Evolutionary conservation across 345 rosid species (phyloP).

Genomic region (Eucalyptus urophylla): DNA sequence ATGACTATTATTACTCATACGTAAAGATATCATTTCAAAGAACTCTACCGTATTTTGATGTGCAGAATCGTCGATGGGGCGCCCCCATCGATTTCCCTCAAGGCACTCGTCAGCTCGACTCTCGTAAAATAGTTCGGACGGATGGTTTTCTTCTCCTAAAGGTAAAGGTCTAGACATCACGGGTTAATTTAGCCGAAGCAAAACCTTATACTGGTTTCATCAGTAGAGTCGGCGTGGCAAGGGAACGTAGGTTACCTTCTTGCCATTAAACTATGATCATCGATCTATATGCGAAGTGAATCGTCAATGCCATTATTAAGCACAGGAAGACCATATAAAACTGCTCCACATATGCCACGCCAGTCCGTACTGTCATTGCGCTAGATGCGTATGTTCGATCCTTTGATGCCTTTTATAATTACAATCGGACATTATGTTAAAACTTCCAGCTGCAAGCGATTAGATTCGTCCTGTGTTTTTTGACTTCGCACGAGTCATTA

Average conservation of each 20-base stretch:
- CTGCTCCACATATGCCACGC: background rate
- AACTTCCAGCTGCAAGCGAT: background rate
- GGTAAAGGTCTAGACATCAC: background rate
- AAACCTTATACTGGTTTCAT: background rate
- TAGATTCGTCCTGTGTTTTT: background rate
- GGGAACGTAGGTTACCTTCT: background rate
- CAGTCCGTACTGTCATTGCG: background rate
- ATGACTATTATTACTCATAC: background rate
- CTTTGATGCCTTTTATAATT: background rate
- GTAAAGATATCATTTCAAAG: background rate
- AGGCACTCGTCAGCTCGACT: background rate
- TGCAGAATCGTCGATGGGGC: background rate
- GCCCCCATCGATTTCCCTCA: background rate
- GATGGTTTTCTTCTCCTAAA: background rate
- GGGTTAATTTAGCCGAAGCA: background rate
- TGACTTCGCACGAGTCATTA: background rate
- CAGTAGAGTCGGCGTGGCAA: background rate
- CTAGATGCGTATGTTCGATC: background rate
- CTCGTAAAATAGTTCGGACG: background rate
- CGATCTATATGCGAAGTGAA: background rate
- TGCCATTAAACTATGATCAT: background rate
- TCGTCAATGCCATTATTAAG: background rate
- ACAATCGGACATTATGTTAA: background rate
- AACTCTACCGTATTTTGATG: background rate
- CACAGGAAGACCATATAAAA: background rate